Evolutionary conservation across 495 filamentous ascomycete species (phyloP).

Genomic region (Aspergillus saccharolyticus): DNA sequence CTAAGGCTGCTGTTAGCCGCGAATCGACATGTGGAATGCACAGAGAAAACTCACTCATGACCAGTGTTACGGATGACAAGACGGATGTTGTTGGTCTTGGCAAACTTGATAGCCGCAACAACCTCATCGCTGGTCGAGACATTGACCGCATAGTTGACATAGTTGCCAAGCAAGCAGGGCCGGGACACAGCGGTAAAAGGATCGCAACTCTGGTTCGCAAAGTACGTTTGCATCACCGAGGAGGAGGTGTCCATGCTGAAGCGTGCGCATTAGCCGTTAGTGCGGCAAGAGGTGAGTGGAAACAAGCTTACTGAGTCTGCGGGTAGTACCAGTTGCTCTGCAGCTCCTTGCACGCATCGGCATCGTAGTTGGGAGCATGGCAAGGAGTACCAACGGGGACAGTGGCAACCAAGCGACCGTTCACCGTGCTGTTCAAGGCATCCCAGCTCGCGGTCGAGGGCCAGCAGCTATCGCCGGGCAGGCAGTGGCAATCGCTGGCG

Average conservation of each 20-base stretch:
- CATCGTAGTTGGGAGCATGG: slow-evolving; percentile 41
- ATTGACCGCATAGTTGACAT: slow-evolving; percentile 49
- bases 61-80: slow-evolving; percentile 65
- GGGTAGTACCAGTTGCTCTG: slow-evolving; percentile 27
- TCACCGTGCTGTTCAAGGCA: slow-evolving; percentile 40
- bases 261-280: not conserved
- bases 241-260: slow-evolving; percentile 30
- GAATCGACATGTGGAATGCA: not conserved
- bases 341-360: slow-evolving; percentile 24
- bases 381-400: slow-evolving; percentile 43
- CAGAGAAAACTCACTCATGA: slow-evolving; percentile 34
- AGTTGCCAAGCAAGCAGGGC: slow-evolving; percentile 55
- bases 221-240: slow-evolving; percentile 41
- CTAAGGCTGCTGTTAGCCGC: slow-evolving; percentile 10
- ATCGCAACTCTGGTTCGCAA: slow-evolving; percentile 50
- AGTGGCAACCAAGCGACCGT: slow-evolving; percentile 42
- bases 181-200: slow-evolving; percentile 42
- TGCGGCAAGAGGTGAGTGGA: not conserved
- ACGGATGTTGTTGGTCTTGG: slow-evolving; percentile 53
- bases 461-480: slow-evolving; percentile 45
- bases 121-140: slow-evolving; percentile 35
- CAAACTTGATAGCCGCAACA: slow-evolving; percentile 44
- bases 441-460: slow-evolving; percentile 37
- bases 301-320: slow-evolving; percentile 28
- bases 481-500: slow-evolving; percentile 24